Evolutionary conservation across 495 filamentous ascomycete genomes (phyloP), one percentile per base, ranked within the genome.

Genomic region (Penicillium malachiteum): DNA sequence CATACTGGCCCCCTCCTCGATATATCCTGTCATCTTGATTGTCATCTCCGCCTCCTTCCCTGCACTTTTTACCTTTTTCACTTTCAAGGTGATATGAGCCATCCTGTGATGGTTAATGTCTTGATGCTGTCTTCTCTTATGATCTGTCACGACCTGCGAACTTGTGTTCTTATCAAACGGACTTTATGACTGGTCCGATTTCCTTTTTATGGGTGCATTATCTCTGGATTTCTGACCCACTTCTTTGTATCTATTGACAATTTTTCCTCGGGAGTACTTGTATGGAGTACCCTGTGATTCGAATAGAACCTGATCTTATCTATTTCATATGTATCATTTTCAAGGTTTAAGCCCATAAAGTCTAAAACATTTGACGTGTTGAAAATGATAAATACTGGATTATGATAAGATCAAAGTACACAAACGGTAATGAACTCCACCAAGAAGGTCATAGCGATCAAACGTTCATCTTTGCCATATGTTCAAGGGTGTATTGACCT

Each of bases 61-160:
- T 43, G 58, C 50, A 57, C 56, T 44, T 49, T 33, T 48, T n/a
- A 37, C 48, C 43, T 46, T 59, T 37, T 37, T 31, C 42, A 26
- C 21, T 61, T 57, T n/a, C 43, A 35, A 47, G 34, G 48, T 61
- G 55, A 51, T 53, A 34, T 47, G 54, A 55, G n/a, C 40, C 35
- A 38, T 32, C 39, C 13, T 37, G 10, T 37, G 17, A 43, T 43
- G 45, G 52, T 48, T 61, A 58, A 62, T 67, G 57, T 62, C 48
- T 63, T 39, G 38, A 63, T 32, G 62, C 54, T 42, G 50, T 63
- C 54, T 56, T 56, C 54, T 56, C 47, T 65, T 63, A 68, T 68
- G 65, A 65, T 55, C 44, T 57, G 51, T 65, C 55, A 68, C 55
- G 62, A 66, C 41, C 11, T 50, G 13, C 30, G 17, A 35, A 14